Percentiles rank a stretch among this genome's conserved stretches.
These are phyloP conservation scores for Cucumis sativus DNA, from an alignment of 306 rosid genomes.

Conservation along the genomic window DNA sequence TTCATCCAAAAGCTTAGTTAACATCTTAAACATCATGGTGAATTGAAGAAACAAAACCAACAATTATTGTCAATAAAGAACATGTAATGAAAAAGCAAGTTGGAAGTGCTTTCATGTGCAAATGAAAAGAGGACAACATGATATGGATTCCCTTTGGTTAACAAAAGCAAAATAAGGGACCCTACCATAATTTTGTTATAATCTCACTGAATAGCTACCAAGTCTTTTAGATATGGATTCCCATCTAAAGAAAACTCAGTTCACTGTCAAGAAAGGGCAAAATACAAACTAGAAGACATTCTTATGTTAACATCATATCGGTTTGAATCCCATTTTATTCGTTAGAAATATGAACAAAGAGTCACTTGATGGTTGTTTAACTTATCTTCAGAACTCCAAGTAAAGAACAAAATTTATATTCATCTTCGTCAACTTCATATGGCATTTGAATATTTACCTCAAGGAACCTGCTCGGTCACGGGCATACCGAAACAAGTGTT, in stretches of 20 bases:
- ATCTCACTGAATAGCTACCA: constrained; percentile 1
- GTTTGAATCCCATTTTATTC: background rate
- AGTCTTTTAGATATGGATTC: constrained; percentile 3
- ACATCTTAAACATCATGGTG: background rate
- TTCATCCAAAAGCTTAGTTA: too few species aligned
- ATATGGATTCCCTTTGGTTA: constrained; percentile 4
- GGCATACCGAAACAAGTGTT: background rate
- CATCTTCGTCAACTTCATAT: background rate
- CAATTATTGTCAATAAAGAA: constrained; percentile 7
- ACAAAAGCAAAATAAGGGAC: background rate
- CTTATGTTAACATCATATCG: background rate
- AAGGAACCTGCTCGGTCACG: background rate
- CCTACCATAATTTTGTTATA: background rate
- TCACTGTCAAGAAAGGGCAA: constrained; percentile 6
- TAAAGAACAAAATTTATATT: background rate
- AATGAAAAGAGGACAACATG: constrained; percentile 3
- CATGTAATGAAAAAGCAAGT: constrained; percentile 8
- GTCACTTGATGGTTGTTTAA: background rate
- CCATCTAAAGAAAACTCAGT: background rate
- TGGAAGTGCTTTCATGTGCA: constrained; percentile 8
- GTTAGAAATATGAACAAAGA: background rate
- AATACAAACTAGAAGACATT: constrained; percentile 4
- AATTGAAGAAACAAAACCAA: constrained; percentile 2
- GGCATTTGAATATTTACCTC: background rate
- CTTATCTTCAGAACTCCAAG: background rate